These are phyloP conservation scores for Lojkania enalia DNA, from an alignment of 2,329 filamentous ascomycete species.

Conservation along the genomic window DNA sequence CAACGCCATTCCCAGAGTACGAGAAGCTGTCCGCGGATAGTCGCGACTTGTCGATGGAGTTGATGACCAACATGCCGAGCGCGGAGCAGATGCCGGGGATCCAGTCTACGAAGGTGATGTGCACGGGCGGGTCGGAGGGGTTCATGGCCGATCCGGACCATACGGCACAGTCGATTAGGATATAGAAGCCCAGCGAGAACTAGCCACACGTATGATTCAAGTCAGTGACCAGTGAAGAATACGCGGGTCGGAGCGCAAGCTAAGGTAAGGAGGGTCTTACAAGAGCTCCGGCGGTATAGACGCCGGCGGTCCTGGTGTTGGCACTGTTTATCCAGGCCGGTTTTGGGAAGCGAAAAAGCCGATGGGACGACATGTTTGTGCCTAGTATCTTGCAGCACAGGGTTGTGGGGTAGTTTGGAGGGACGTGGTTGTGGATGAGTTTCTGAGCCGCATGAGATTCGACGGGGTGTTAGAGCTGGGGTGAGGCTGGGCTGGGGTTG, in stretches of 20 bases:
- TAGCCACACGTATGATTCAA: constrained; percentile 41
- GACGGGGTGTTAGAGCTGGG: neutral
- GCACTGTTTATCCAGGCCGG: constrained; percentile 69
- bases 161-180: constrained; percentile 67
- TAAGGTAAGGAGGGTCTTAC: constrained; percentile 49
- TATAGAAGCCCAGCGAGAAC: constrained; percentile 72
- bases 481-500: constrained; percentile 21
- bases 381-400: constrained; percentile 8
- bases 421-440: neutral
- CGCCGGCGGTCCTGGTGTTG: constrained; percentile 64
- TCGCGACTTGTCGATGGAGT: constrained; percentile 70
- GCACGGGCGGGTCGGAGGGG: constrained; percentile 57
- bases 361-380: constrained; percentile 52
- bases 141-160: constrained; percentile 66
- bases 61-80: constrained; percentile 73
- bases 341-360: constrained; percentile 69
- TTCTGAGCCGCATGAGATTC: neutral
- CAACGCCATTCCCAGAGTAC: constrained; percentile 66
- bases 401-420: constrained; percentile 9
- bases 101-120: constrained; percentile 73
- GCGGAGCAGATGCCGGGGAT: constrained; percentile 71
- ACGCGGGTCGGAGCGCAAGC: neutral
- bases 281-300: constrained; percentile 67
- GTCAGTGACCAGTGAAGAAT: too few species aligned
- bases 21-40: constrained; percentile 66